A percentile compares a stretch with the other conserved stretches of the same genome.
These are phyloP conservation scores for Trichoderma breve DNA, from an alignment of 2,329 filamentous ascomycete genomes.

Conservation along the genomic window DNA sequence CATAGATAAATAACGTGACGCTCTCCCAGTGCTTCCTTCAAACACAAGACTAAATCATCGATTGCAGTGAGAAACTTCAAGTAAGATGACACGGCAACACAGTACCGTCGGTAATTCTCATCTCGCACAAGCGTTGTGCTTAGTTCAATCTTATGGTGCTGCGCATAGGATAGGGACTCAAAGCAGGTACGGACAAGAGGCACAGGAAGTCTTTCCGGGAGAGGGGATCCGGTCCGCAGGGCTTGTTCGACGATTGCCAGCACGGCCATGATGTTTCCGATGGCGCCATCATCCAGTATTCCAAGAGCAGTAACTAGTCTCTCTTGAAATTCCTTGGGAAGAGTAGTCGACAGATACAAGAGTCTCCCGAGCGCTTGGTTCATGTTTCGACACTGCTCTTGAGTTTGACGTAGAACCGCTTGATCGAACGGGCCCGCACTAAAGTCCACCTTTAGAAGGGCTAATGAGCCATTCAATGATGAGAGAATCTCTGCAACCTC, in stretches of 20 bases:
- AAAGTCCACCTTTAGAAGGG: slow-evolving; percentile 32
- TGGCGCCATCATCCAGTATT: slow-evolving; percentile 41
- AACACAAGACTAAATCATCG: slow-evolving; percentile 44
- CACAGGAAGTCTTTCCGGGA: slow-evolving; percentile 47
- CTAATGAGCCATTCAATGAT: slow-evolving; percentile 28
- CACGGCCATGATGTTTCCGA: slow-evolving; percentile 52
- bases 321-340: slow-evolving; percentile 41
- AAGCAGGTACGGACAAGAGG: slow-evolving; percentile 42
- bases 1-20: slow-evolving; percentile 34
- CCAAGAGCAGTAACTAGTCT: slow-evolving; percentile 40
- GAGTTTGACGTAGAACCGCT: slow-evolving; percentile 30
- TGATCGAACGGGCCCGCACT: slow-evolving; percentile 34
- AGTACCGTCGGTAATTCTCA: slow-evolving; percentile 45
- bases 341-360: slow-evolving; percentile 33
- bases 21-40: slow-evolving; percentile 46
- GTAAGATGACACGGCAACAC: slow-evolving; percentile 45
- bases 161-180: slow-evolving; percentile 26
- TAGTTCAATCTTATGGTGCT: slow-evolving; percentile 29
- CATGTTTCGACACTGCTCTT: slow-evolving; percentile 33
- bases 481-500: slow-evolving; percentile 32
- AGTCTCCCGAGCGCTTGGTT: slow-evolving; percentile 36
- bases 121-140: slow-evolving; percentile 37
- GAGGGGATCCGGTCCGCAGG: slow-evolving; percentile 45
- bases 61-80: slow-evolving; percentile 42
- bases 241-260: slow-evolving; percentile 46